Evolutionary conservation across 768 basidiomycete genomes (phyloP).

Genomic region (Leccinum disarticulatum): DNA sequence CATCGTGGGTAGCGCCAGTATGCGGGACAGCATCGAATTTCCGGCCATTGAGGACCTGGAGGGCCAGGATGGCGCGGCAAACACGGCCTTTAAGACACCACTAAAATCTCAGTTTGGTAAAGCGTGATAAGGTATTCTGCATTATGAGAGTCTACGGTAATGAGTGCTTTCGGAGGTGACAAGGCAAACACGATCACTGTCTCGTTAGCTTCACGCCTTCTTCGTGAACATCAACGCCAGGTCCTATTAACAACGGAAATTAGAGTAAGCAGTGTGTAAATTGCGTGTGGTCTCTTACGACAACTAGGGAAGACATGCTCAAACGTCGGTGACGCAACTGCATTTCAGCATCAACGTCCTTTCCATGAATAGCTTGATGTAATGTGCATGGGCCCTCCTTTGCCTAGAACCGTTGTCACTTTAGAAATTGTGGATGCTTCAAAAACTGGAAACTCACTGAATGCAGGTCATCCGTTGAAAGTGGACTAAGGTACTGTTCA

Average conservation of each 20-base stretch:
- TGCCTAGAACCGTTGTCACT: slow-evolving; percentile 11
- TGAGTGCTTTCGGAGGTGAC: background rate
- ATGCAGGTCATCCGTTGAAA: background rate
- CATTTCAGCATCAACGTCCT: background rate
- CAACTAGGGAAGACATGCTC: slow-evolving; percentile 21
- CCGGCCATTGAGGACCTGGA: slow-evolving; percentile 90
- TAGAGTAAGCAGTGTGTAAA: slow-evolving; percentile 1
- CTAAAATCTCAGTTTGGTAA: background rate
- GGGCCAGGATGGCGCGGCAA: slow-evolving; percentile 73
- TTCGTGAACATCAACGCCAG: slow-evolving; percentile 21
- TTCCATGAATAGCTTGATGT: slow-evolving; percentile 9
- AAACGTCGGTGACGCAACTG: slow-evolving; percentile 9
- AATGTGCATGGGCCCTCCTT: background rate
- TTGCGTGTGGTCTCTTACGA: slow-evolving; percentile 16
- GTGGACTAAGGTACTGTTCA: too few species aligned
- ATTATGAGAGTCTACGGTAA: background rate
- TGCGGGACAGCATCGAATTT: slow-evolving; percentile 58
- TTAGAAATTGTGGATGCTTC: background rate
- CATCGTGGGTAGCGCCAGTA: slow-evolving; percentile 65
- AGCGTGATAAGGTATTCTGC: background rate
- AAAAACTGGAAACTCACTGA: slow-evolving; percentile 8
- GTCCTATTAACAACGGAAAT: slow-evolving; percentile 15
- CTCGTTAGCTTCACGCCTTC: background rate
- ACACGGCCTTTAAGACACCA: too few species aligned
- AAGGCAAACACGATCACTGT: background rate